phyloP scores from a whole-genome alignment of 164 flowering plant species.

The Tinospora cordifolia region DNA sequence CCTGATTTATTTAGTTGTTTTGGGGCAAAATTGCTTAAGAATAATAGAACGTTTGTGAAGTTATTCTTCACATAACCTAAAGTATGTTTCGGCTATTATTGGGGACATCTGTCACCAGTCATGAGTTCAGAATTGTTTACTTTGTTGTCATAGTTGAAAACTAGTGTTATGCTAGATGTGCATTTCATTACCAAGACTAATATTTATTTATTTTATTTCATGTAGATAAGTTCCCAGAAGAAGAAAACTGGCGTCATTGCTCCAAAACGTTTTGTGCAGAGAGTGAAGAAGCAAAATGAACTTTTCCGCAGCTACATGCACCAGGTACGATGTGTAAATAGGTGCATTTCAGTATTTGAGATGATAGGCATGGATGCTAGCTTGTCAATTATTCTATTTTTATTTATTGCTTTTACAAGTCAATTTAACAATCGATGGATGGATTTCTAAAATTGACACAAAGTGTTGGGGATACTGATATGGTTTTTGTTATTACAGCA shows the following conservation, averaged over 20 bases:
- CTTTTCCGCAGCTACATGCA: conserved; percentile 98
- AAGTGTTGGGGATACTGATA: too few relatives aligned
- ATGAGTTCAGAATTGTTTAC: background rate
- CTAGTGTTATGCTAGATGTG: background rate
- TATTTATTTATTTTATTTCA: conserved; percentile 1
- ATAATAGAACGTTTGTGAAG: background rate
- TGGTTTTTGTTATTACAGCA: too few relatives aligned
- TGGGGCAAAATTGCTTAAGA: background rate
- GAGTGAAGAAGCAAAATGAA: conserved; percentile 94
- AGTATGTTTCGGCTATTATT: background rate
- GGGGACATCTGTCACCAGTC: background rate
- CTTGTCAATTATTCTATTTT: background rate
- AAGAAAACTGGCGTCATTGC: conserved; percentile 97
- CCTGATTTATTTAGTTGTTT: background rate
- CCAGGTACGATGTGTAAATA: conserved; percentile 46
- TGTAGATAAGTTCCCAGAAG: conserved; percentile 93
- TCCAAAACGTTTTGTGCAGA: conserved; percentile 92
- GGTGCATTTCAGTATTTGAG: background rate
- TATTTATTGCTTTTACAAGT: background rate
- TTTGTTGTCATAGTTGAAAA: background rate
- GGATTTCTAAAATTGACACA: background rate
- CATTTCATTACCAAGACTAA: background rate
- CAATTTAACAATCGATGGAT: background rate
- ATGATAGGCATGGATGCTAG: background rate
- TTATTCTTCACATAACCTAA: background rate